Evolutionary conservation across 2,329 filamentous ascomycete genomes (phyloP).

Genomic region (Sphaerulina musiva): DNA sequence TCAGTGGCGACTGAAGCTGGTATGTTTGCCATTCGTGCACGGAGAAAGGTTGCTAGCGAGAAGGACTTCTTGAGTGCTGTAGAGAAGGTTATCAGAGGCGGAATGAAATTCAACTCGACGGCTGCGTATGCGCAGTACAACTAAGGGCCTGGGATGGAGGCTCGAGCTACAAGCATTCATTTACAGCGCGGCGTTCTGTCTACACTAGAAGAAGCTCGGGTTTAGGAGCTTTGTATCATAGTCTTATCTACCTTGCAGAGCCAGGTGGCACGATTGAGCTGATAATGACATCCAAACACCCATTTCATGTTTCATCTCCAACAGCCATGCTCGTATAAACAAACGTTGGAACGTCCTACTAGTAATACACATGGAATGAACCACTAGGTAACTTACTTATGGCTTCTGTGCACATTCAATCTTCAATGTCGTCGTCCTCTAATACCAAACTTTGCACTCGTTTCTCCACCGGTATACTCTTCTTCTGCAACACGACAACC

Average conservation of each 20-base stretch:
- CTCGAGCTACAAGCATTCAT: background rate
- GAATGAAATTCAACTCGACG: slow-evolving; percentile 98
- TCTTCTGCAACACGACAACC: slow-evolving; percentile 11
- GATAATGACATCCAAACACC: background rate
- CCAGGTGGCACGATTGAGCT: background rate
- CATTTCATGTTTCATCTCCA: background rate
- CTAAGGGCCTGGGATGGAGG: slow-evolving; percentile 44
- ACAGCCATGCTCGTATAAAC: background rate
- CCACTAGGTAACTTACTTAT: background rate
- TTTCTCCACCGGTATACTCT: slow-evolving; percentile 24
- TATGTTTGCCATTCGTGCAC: slow-evolving; percentile 92
- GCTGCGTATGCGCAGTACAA: slow-evolving; percentile 99
- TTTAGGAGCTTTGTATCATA: slow-evolving; percentile 14
- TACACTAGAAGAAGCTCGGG: slow-evolving; percentile 12
- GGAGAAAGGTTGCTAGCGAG: slow-evolving; percentile 95
- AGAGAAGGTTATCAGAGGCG: slow-evolving; percentile 99
- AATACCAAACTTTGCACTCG: slow-evolving; percentile 36
- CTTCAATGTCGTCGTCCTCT: slow-evolving; percentile 46
- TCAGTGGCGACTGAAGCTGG: slow-evolving; percentile 97
- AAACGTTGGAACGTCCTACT: background rate
- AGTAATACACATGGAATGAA: background rate
- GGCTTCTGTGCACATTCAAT: slow-evolving; percentile 23
- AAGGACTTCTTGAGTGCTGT: slow-evolving; percentile 98
- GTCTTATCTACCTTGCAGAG: background rate
- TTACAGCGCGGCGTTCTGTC: slow-evolving; percentile 18